Percentiles rank a stretch among this genome's conserved stretches.
Evolutionary conservation across 2,329 filamentous ascomycete genomes (phyloP).

Genomic region (Corynespora cassiicola): DNA sequence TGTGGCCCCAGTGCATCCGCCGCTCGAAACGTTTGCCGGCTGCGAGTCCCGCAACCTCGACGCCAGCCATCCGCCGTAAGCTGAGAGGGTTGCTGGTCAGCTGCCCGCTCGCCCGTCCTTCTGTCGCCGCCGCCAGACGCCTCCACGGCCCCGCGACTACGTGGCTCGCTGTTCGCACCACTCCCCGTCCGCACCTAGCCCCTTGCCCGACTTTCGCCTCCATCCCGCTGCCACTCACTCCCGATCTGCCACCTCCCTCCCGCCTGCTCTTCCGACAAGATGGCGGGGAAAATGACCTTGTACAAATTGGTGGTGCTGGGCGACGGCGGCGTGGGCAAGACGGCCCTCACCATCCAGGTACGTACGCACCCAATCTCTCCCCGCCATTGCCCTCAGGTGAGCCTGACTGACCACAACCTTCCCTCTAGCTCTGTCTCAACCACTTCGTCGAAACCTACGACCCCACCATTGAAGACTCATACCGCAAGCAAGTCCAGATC

Average conservation of each 20-base stretch:
- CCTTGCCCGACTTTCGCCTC: conserved; percentile 7
- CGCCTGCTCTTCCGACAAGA: conserved; percentile 53
- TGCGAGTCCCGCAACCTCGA: conserved; percentile 14
- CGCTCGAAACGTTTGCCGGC: conserved; percentile 22
- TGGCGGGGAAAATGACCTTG: conserved; percentile 93
- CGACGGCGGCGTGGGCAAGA: conserved; percentile 93
- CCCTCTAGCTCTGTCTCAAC: conserved; percentile 82
- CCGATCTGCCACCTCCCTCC: conserved; percentile 3
- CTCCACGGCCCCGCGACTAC: conserved; percentile 10
- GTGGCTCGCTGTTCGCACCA: conserved; percentile 13
- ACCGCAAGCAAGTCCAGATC: conserved; percentile 78
- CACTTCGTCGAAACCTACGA: conserved; percentile 95
- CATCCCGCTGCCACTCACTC: conserved; percentile 5
- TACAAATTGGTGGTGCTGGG: conserved; percentile 96
- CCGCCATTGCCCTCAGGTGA: not conserved
- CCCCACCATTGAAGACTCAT: conserved; percentile 72
- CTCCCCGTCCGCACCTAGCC: too few species aligned
- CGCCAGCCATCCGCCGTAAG: conserved; percentile 15
- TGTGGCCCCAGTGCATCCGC: conserved; percentile 22
- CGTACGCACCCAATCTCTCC: conserved; percentile 60
- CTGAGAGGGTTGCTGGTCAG: conserved; percentile 24
- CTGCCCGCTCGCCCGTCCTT: conserved; percentile 25
- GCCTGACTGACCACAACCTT: conserved; percentile 23
- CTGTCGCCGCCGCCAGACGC: conserved; percentile 1
- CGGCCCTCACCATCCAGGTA: conserved; percentile 89